phyloP scores from a whole-genome alignment of 2,329 filamentous ascomycete species.

The Apiospora malaysiana region DNA sequence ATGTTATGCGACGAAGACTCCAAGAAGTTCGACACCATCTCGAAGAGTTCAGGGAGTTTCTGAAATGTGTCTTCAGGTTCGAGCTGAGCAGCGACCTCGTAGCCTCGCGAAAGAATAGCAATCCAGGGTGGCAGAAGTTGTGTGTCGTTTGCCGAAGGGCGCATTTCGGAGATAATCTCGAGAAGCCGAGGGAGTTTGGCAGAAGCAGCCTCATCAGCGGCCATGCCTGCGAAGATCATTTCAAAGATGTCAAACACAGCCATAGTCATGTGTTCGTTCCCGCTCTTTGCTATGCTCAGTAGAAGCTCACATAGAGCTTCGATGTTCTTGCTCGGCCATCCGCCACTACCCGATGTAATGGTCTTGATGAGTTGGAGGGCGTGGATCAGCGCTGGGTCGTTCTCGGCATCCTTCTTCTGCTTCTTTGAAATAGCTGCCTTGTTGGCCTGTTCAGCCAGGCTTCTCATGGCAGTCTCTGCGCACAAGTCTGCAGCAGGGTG shows the following conservation, averaged over 20 bases:
- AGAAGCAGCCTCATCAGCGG: constrained; percentile 78
- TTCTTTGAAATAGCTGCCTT: constrained; percentile 69
- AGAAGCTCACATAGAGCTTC: constrained; percentile 89
- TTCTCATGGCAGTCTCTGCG: constrained; percentile 86
- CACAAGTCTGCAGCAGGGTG: constrained; percentile 97
- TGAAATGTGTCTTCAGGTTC: constrained; percentile 90
- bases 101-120: constrained; percentile 90
- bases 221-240: constrained; percentile 91
- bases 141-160: constrained; percentile 90
- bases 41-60: constrained; percentile 85
- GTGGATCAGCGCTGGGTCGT: constrained; percentile 88
- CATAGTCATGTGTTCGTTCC: constrained; percentile 96
- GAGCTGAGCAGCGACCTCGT: constrained; percentile 89
- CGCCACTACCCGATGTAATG: constrained; percentile 83
- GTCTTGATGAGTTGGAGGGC: constrained; percentile 91
- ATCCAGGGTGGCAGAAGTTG: constrained; percentile 97
- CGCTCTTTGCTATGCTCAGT: constrained; percentile 85
- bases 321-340: constrained; percentile 97
- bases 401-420: constrained; percentile 67
- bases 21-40: constrained; percentile 79
- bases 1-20: constrained; percentile 91
- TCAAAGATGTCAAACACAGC: constrained; percentile 97
- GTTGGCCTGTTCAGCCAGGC: constrained; percentile 74
- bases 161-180: constrained; percentile 89
- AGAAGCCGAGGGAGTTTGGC: constrained; percentile 88